These are phyloP conservation scores for Nakazawaea anatomiae DNA, from an alignment of 805 yeast species.

Conservation along the genomic window DNA sequence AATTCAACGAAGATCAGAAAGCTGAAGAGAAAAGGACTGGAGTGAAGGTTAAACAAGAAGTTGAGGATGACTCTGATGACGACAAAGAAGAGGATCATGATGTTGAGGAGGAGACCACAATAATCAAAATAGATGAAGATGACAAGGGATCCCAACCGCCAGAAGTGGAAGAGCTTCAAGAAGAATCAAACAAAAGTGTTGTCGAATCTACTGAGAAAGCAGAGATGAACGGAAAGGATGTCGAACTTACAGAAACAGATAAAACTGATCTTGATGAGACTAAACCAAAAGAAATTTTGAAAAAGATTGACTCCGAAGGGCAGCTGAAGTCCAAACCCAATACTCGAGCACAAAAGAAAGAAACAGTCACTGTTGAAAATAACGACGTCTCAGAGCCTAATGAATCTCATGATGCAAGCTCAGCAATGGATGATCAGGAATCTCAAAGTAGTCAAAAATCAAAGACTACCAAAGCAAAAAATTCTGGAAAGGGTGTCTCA, in stretches of 20 bases:
- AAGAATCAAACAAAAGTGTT: slow-evolving; percentile 16
- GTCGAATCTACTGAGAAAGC: slow-evolving; percentile 7
- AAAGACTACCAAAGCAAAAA: neutral
- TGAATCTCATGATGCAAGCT: too few species aligned
- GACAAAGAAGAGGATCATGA: slow-evolving; percentile 21
- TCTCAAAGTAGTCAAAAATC: neutral
- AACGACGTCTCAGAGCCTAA: too few species aligned
- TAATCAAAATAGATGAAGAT: neutral
- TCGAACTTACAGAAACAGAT: too few species aligned
- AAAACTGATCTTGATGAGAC: too few species aligned
- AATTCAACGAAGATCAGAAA: slow-evolving; percentile 25
- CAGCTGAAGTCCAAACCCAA: too few species aligned
- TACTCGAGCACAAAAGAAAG: too few species aligned
- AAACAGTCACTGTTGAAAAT: too few species aligned
- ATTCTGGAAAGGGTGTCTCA: neutral
- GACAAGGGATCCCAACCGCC: slow-evolving; percentile 2
- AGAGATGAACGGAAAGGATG: neutral
- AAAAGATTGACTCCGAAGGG: too few species aligned
- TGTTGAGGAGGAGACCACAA: slow-evolving; percentile 18
- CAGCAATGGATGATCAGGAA: too few species aligned
- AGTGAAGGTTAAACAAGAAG: slow-evolving; percentile 17
- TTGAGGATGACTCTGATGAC: slow-evolving; percentile 6
- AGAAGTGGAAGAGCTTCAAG: too few species aligned
- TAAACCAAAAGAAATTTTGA: too few species aligned
- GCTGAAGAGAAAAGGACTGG: slow-evolving; percentile 8